These are phyloP conservation scores for Phytophthora syringae DNA, from an alignment of 352 stramenopile species.

Conservation along the genomic window DNA sequence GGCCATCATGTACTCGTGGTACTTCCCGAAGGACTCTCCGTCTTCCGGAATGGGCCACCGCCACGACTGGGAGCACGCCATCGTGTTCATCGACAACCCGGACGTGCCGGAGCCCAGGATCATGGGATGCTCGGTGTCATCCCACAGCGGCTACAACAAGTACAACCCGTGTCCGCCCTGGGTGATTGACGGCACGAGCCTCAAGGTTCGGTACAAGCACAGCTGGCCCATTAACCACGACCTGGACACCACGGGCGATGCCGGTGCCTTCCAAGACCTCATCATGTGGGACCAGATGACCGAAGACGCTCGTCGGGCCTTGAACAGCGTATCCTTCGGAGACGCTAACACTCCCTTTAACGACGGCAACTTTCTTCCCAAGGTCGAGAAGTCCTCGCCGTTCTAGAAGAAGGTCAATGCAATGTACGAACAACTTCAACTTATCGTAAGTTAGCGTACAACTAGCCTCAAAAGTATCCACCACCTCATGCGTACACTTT, in stretches of 20 bases:
- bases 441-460: no score
- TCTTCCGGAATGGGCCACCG: conserved; percentile 39
- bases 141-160: conserved; percentile 36
- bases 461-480: background rate
- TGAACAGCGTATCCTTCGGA: background rate
- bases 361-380: background rate
- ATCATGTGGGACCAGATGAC: conserved; percentile 36
- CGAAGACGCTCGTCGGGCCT: background rate
- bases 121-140: conserved; percentile 25
- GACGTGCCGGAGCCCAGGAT: conserved; percentile 24
- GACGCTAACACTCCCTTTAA: background rate
- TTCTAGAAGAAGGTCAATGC: background rate
- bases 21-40: conserved; percentile 55
- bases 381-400: background rate
- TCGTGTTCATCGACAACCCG: conserved; percentile 49
- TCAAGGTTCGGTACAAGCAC: conserved; percentile 35
- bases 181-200: conserved; percentile 20
- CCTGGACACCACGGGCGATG: conserved; percentile 17
- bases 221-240: conserved; percentile 34
- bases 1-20: conserved; percentile 48
- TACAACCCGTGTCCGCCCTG: conserved; percentile 18
- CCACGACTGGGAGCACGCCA: conserved; percentile 50
- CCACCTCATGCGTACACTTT: no score
- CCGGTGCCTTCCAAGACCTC: conserved; percentile 22
- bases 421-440: no score